These are phyloP conservation scores for Coniochaeta sp. DNA, from an alignment of 2,329 filamentous ascomycete genomes.

Conservation along the genomic window DNA sequence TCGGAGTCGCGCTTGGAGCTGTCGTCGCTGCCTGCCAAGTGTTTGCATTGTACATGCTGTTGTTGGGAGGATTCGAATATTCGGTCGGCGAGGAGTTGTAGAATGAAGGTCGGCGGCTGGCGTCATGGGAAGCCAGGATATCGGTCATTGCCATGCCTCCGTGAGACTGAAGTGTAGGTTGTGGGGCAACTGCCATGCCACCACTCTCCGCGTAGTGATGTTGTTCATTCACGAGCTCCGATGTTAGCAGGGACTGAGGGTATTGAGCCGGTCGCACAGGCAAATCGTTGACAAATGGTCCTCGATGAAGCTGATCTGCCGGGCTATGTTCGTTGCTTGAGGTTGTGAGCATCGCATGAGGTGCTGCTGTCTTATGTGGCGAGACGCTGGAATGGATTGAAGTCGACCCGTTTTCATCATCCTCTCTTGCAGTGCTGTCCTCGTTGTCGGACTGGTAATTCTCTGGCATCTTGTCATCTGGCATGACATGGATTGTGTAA, in stretches of 20 bases:
- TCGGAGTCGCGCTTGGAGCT: slow-evolving; percentile 29
- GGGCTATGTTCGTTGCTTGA: slow-evolving; percentile 29
- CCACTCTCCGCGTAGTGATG: slow-evolving; percentile 31
- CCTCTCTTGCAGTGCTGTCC: slow-evolving; percentile 29
- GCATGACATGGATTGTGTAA: slow-evolving; percentile 42
- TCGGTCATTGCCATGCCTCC: slow-evolving; percentile 34
- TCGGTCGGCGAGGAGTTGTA: slow-evolving; percentile 32
- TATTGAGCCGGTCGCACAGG: slow-evolving; percentile 35
- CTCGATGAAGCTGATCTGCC: slow-evolving; percentile 20
- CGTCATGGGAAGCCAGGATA: slow-evolving; percentile 37
- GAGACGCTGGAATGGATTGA: slow-evolving; percentile 23
- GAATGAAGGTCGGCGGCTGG: slow-evolving; percentile 38
- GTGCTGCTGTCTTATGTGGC: slow-evolving; percentile 24
- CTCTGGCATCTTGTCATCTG: slow-evolving; percentile 43
- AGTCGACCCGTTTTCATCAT: slow-evolving; percentile 34
- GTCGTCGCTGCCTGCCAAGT: slow-evolving; percentile 38
- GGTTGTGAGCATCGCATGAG: slow-evolving; percentile 27
- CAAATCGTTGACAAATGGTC: slow-evolving; percentile 33
- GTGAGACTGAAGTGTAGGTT: slow-evolving; percentile 22
- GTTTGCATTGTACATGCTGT: slow-evolving; percentile 29
- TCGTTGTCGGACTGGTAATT: slow-evolving; percentile 42
- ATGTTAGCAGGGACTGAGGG: slow-evolving; percentile 30
- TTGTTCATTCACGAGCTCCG: slow-evolving; percentile 33
- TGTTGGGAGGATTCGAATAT: slow-evolving; percentile 32
- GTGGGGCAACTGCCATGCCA: slow-evolving; percentile 26